Evolutionary conservation across 2,329 filamentous ascomycete genomes (phyloP).

Genomic region (Chaetomium strumarium): DNA sequence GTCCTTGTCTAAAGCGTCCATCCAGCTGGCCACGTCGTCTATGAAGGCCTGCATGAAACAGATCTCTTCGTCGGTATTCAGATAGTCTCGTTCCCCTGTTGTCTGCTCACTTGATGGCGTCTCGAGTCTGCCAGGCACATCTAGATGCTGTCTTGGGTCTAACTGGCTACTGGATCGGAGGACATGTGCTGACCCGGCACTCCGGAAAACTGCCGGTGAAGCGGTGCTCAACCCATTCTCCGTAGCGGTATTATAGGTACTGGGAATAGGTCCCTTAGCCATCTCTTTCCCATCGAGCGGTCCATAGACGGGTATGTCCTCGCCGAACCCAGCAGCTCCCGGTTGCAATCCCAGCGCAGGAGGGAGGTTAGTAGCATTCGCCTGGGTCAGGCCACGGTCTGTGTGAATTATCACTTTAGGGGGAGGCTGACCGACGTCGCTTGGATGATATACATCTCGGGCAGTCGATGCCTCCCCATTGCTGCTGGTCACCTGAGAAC

Average conservation of each 20-base stretch:
- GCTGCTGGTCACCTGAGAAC: not conserved
- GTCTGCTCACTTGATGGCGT: slow-evolving; percentile 39
- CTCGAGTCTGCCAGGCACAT: slow-evolving; percentile 30
- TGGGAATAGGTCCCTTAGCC: slow-evolving; percentile 23
- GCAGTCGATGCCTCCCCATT: not conserved
- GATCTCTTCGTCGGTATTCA: slow-evolving; percentile 71
- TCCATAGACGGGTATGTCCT: not conserved
- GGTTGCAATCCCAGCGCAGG: not conserved
- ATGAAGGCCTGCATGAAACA: slow-evolving; percentile 90
- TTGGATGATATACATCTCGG: slow-evolving; percentile 1
- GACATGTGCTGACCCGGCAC: not conserved
- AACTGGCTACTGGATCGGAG: slow-evolving; percentile 28
- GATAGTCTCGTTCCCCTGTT: slow-evolving; percentile 49
- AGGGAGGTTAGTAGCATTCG: not conserved
- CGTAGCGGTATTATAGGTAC: slow-evolving; percentile 27
- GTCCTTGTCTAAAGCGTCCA: slow-evolving; percentile 81
- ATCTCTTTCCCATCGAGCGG: slow-evolving; percentile 16
- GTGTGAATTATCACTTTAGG: not conserved
- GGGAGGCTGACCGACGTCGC: slow-evolving; percentile 13
- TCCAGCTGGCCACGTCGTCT: slow-evolving; percentile 85
- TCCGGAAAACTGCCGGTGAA: slow-evolving; percentile 31
- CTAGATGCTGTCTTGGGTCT: slow-evolving; percentile 29
- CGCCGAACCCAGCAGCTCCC: not conserved
- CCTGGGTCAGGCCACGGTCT: not conserved
- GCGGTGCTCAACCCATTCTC: slow-evolving; percentile 36